A percentile compares a stretch with the other conserved stretches of the same genome.
These are phyloP conservation scores for Pisolithus albus DNA, from an alignment of 768 basidiomycete genomes.

Conservation along the genomic window DNA sequence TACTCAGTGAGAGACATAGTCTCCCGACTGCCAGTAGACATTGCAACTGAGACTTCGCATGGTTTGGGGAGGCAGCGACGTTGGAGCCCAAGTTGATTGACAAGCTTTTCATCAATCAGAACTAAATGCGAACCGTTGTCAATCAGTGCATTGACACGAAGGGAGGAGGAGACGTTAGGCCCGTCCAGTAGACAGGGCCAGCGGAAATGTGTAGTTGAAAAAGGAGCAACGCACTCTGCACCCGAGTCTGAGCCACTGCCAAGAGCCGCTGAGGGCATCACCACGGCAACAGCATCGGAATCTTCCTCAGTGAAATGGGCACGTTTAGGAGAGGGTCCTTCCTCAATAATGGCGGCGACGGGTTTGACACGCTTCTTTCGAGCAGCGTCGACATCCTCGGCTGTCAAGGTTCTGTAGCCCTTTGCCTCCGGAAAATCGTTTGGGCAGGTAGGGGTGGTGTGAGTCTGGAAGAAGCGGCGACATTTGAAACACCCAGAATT, in stretches of 20 bases:
- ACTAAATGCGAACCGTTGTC: constrained; percentile 27
- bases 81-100: constrained; percentile 3
- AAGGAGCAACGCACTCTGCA: constrained; percentile 5
- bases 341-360: too few species aligned
- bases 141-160: constrained; percentile 15
- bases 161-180: background rate
- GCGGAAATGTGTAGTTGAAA: constrained; percentile 2
- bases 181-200: constrained; percentile 11
- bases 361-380: too few species aligned
- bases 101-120: constrained; percentile 24
- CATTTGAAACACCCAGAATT: too few species aligned
- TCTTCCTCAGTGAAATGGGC: too few species aligned
- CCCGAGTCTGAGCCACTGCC: constrained; percentile 5
- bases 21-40: background rate
- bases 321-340: too few species aligned
- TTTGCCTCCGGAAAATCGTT: too few species aligned
- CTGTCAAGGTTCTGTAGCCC: too few species aligned
- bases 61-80: background rate
- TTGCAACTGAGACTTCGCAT: constrained; percentile 3
- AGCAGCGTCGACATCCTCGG: too few species aligned
- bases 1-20: constrained; percentile 6
- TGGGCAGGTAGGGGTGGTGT: too few species aligned
- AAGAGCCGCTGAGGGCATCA: constrained; percentile 2
- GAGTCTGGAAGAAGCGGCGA: too few species aligned
- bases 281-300: background rate